Evolutionary conservation across 352 stramenopile species (phyloP), one percentile per base, ranked within the genome.

Genomic region (Globisporangium apiculatum): DNA sequence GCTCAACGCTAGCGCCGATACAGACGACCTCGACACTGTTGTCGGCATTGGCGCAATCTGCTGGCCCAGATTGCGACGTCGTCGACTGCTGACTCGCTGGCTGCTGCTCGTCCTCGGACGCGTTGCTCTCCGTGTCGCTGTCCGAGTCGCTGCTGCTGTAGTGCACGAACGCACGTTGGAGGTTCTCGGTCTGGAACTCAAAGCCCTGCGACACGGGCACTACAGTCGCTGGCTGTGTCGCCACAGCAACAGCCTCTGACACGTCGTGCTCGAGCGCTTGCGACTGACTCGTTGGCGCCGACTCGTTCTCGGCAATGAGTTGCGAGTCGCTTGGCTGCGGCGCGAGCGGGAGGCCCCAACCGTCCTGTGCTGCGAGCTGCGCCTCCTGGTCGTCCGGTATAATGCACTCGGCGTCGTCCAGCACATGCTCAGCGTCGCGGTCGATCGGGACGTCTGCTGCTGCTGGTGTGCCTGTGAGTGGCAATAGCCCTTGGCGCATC

Each of bases 251-350:
- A 5, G 47, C 37, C 15, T 45, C 46, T 35, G 31, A 8, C 15
- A 5, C 42, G 35, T 47, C n/a, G 12, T 43, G 48, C 14, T 67
- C 58, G 24, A 67, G 41, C 10, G 48, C 43, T 51, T 80, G 68
- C 1, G 62, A 76, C 63, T 43, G 40, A 43, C 41, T 14, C 41
- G 68, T 71, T 3, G 72, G 38, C 12, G 83, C 71, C 0, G 55
- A 52, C 0, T 76, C 80, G 41, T 90, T 88, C 50, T 88, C 76
- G 5, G 68, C 72, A 48, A 90, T 90, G n/a, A 90, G 56, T 57
- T 90, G 71, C 53, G 80, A 90, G 48, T 88, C 80, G 1, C 71
- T 86, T 2, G 55, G 65, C 35, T 71, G 59, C 35, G 24, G 48
- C 15, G 61, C 58, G 0, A 42, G 18, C 11, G 54, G 56, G 17